phyloP scores from a whole-genome alignment of 495 filamentous ascomycete genomes.

The Annulohypoxylon nitens region DNA sequence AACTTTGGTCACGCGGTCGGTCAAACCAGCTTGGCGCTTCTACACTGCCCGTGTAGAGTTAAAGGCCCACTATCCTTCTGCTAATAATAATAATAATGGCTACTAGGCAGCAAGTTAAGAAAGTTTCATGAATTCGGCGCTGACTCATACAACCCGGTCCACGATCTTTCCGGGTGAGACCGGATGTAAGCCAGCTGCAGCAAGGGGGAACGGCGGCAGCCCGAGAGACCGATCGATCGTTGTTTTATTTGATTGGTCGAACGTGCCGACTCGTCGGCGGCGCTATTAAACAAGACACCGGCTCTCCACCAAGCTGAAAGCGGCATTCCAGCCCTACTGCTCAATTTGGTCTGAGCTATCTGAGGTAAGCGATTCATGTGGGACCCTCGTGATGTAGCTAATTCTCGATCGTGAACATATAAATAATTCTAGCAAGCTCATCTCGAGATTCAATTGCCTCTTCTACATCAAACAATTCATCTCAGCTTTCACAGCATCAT shows the following conservation, averaged over 20 bases:
- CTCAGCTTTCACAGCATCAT: background rate
- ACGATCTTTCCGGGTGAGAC: background rate
- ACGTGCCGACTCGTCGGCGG: conserved; percentile 5
- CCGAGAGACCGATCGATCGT: conserved; percentile 5
- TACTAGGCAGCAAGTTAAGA: background rate
- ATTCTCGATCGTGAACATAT: background rate
- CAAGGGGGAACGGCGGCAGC: background rate
- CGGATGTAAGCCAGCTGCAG: background rate
- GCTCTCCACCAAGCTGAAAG: conserved; percentile 7
- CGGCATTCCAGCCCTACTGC: background rate
- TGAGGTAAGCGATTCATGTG: conserved; percentile 6
- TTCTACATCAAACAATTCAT: background rate
- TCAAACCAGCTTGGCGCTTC: background rate
- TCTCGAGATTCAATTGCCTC: background rate
- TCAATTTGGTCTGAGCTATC: background rate
- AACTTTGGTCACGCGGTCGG: background rate
- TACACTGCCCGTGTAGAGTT: background rate
- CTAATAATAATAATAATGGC: background rate
- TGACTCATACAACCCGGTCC: conserved; percentile 3
- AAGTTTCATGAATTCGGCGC: background rate
- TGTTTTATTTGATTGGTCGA: conserved; percentile 1
- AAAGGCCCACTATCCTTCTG: background rate
- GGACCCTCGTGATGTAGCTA: background rate
- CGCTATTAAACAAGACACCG: background rate
- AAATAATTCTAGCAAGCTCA: background rate